Evolutionary conservation across 1,284 basidiomycete genomes (phyloP), one percentile per base, ranked within the genome.

Genomic region (Malassezia dermatis): DNA sequence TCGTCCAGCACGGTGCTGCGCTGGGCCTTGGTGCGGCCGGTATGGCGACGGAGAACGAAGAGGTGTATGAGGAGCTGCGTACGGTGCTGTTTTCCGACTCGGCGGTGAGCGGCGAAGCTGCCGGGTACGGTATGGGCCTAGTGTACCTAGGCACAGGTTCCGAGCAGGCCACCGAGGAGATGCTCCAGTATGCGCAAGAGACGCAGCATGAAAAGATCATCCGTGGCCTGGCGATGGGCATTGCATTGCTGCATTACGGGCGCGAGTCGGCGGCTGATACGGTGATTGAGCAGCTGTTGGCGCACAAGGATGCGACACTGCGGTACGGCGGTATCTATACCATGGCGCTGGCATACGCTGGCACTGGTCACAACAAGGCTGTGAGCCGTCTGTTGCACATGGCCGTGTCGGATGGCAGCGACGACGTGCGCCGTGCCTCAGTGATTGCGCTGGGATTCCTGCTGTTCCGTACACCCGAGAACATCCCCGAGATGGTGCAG

Each of bases 131-230:
- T 24, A 74, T 74, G 72, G 72, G 72, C 42, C 63, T 74, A 17
- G 69, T 74, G 53, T 71, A 73, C 64, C 66, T 74, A 21, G 72
- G 71, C 34, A 74, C 72, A 12, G 72, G 59, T 12, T 67, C 64
- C 6, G 62, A 64, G 46, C 57, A 61, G n/a, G 71, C 70, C 3
- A 67, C 71, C 21, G 71, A 73, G 42, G 72, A 74, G 62, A 74
- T 74, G 72, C 62, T 74, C 13, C 68, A 72, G 62, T 74, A 74
- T 50, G 72, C 72, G 1, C 72, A 73, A 56, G 72, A 74, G 56
- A 74, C 72, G 39, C 68, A 71, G 63, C 72, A 74, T 59, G 71
- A 74, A 41, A 74, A 74, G 62, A 74, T 74, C 62, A 73, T 72
- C 45, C 70, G 72, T 32, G 72, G 72, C 53, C 63, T 74, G 15